Percentiles rank a stretch among this genome's conserved stretches.
Conservation (phyloP, 176 grass and related monocot species). For the sorghum (Sorghum bicolor) region Sorghum_bicolor_NCBIv3 NC_012878.2:5576501-5577000, state of each 20-base stretch:
- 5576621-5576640: background rate
- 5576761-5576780: background rate
- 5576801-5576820: too few relatives aligned
- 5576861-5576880: background rate
- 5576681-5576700: background rate
- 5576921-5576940: background rate
- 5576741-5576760: constrained; percentile 9
- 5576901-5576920: background rate
- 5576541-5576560: background rate
- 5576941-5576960: background rate
- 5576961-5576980: background rate
- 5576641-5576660: background rate
- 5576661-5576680: background rate
- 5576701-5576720: background rate
- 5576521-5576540: background rate
- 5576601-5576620: background rate
- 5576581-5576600: background rate
- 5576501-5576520: background rate
- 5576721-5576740: constrained; percentile 1
- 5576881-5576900: background rate
- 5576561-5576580: background rate
- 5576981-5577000: background rate
- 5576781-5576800: background rate
- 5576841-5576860: background rate
- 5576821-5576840: background rate